These are phyloP conservation scores for Pichia sp. DNA, from an alignment of 1,139 yeast genomes.

Conservation along the genomic window DNA sequence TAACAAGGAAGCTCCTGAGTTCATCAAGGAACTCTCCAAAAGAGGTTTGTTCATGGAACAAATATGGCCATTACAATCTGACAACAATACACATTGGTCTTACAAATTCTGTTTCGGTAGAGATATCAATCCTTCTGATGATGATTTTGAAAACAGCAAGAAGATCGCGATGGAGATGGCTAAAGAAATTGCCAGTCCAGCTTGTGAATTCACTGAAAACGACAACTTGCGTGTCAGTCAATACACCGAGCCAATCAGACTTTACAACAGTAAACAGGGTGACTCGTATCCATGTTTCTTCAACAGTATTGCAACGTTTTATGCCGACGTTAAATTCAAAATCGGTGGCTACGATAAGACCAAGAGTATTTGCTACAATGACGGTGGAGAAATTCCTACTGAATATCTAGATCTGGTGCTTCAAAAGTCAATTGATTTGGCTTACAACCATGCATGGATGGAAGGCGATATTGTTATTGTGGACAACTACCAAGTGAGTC, in stretches of 20 bases:
- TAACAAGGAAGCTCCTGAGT: conserved; percentile 27
- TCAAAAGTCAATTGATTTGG: conserved; percentile 22
- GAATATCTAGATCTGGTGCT: conserved; percentile 26
- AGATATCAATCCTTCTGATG: conserved; percentile 20
- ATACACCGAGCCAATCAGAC: conserved; percentile 31
- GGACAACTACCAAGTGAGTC: conserved; percentile 35
- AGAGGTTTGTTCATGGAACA: conserved; percentile 28
- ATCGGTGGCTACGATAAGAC: conserved; percentile 18
- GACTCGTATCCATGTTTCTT: conserved; percentile 23
- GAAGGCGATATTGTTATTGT: conserved; percentile 34
- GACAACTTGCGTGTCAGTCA: conserved; percentile 31
- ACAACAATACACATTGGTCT: conserved; percentile 29
- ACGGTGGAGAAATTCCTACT: conserved; percentile 26
- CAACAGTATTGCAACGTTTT: conserved; percentile 30
- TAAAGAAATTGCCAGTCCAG: conserved; percentile 26
- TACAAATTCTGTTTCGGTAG: conserved; percentile 34
- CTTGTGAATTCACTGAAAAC: conserved; percentile 30
- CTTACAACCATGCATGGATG: conserved; percentile 30
- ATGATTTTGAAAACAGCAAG: conserved; percentile 29
- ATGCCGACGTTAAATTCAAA: conserved; percentile 15
- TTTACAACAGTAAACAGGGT: conserved; percentile 13
- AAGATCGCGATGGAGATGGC: conserved; percentile 29
- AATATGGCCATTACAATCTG: conserved; percentile 18
- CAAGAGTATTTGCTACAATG: conserved; percentile 26
- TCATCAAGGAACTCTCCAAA: conserved; percentile 24